phyloP scores from a whole-genome alignment of 176 grass and related monocot genomes.

The Carex scoparia region DNA sequence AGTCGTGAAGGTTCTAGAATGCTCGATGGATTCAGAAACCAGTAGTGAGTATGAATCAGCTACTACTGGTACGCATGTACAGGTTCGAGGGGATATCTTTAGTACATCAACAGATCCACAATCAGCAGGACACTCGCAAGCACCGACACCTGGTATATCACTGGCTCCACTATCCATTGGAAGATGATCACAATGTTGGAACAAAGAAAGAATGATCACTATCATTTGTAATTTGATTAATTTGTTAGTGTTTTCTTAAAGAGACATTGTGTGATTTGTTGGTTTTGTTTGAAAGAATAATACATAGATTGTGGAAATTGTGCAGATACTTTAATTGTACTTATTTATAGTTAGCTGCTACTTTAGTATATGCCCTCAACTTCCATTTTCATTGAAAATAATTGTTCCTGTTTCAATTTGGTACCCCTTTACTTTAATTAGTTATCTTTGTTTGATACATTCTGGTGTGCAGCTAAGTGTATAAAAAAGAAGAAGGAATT shows the following conservation, averaged over 20 bases:
- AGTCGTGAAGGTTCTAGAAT: constrained; percentile 74
- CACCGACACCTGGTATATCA: neutral
- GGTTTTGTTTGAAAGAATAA: constrained; percentile 4
- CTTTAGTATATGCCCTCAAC: neutral
- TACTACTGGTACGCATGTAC: constrained; percentile 6
- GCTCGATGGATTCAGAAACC: constrained; percentile 45
- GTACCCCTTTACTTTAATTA: neutral
- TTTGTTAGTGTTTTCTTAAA: neutral
- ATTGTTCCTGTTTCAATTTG: neutral
- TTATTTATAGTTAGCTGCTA: neutral
- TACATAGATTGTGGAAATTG: neutral
- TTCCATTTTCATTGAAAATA: neutral
- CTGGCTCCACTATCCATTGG: neutral
- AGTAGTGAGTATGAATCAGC: constrained; percentile 25
- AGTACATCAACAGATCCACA: constrained; percentile 38
- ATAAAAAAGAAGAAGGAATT: neutral
- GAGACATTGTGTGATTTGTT: neutral
- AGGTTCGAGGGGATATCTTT: constrained; percentile 36
- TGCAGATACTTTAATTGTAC: neutral
- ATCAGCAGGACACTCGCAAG: constrained; percentile 14
- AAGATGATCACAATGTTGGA: constrained; percentile 8
- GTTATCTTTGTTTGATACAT: neutral
- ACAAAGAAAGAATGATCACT: neutral
- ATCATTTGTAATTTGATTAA: constrained; percentile 1
- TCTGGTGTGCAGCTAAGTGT: neutral